Percentiles rank a stretch among this genome's conserved stretches.
Conservation (phyloP, 2,329 filamentous ascomycete genomes). For the Ascochyta pisi region DNA sequence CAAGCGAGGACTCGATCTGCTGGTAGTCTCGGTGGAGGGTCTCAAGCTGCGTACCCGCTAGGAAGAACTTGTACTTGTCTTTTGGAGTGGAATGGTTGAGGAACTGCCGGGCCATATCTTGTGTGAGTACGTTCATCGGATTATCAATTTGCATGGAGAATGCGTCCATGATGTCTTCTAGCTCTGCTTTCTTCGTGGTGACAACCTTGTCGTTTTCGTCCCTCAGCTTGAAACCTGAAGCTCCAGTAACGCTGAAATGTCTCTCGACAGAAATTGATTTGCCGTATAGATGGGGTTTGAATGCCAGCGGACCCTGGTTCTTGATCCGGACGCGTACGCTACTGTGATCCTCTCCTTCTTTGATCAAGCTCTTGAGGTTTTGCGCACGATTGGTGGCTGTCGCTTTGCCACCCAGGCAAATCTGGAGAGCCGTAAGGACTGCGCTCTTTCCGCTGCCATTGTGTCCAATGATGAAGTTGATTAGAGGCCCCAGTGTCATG, state of each 20-base stretch:
- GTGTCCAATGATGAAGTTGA: constrained; percentile 98
- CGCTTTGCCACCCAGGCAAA: constrained; percentile 95
- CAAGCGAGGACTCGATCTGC: constrained; percentile 78
- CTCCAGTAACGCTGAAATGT: constrained; percentile 77
- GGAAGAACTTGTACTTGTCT: constrained; percentile 96
- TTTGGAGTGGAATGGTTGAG: constrained; percentile 81
- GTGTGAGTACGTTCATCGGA: constrained; percentile 91
- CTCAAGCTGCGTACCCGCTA: constrained; percentile 92
- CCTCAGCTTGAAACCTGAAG: constrained; percentile 87
- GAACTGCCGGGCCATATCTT: constrained; percentile 94
- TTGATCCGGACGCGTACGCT: constrained; percentile 85
- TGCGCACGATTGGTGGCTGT: constrained; percentile 90
- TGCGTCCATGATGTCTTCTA: constrained; percentile 93
- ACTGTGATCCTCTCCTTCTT: constrained; percentile 76
- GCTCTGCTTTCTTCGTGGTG: constrained; percentile 82
- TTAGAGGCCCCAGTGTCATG: constrained; percentile 86
- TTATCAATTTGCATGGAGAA: constrained; percentile 96
- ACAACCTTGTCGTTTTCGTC: constrained; percentile 72
- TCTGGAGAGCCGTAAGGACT: constrained; percentile 86
- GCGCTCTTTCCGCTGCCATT: constrained; percentile 99
- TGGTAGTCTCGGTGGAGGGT: constrained; percentile 91
- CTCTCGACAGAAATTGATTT: constrained; percentile 89
- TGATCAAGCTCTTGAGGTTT: constrained; percentile 88
- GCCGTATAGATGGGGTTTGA: constrained; percentile 82
- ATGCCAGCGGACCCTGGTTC: constrained; percentile 85